Evolutionary conservation across 805 yeast species (phyloP).

Genomic region (Myxozyma mucilagina): DNA sequence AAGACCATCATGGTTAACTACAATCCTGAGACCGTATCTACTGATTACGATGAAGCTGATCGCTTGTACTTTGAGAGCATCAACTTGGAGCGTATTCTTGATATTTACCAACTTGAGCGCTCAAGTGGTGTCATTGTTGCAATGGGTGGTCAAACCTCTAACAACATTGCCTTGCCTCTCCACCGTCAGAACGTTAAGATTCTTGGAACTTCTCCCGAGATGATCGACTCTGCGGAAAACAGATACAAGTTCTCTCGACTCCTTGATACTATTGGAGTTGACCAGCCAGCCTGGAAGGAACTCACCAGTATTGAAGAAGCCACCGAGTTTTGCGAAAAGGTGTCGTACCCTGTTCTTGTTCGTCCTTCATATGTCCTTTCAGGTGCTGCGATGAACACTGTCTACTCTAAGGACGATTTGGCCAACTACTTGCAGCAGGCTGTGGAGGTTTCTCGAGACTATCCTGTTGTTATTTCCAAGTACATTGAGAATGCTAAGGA

Average conservation of each 20-base stretch:
- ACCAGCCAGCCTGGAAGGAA: conserved; percentile 99
- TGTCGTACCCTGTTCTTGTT: conserved; percentile 90
- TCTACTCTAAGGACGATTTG: conserved; percentile 83
- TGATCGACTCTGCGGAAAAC: conserved; percentile 98
- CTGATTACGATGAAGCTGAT: conserved; percentile 98
- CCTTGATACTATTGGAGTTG: conserved; percentile 94
- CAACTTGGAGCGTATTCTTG: conserved; percentile 89
- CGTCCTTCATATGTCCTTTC: conserved; percentile 97
- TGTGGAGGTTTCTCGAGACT: conserved; percentile 95
- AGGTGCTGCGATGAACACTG: conserved; percentile 99
- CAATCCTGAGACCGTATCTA: conserved; percentile 98
- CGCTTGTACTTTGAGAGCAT: conserved; percentile 94
- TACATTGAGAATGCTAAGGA: conserved; percentile 96
- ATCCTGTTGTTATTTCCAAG: conserved; percentile 96
- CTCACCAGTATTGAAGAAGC: conserved; percentile 91
- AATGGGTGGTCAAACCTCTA: conserved; percentile 99
- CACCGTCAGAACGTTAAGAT: conserved; percentile 94
- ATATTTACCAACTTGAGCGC: conserved; percentile 88
- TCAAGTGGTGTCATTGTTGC: conserved; percentile 91
- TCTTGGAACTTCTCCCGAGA: conserved; percentile 95
- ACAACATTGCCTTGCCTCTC: conserved; percentile 89
- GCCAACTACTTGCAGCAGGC: conserved; percentile 89
- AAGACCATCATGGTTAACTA: conserved; percentile 97
- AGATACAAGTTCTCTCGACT: conserved; percentile 96
- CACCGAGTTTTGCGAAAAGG: conserved; percentile 85